Base-by-base conservation (phyloP, 129 eudicot genomes). In the Heracleum sosnowskyi region DNA sequence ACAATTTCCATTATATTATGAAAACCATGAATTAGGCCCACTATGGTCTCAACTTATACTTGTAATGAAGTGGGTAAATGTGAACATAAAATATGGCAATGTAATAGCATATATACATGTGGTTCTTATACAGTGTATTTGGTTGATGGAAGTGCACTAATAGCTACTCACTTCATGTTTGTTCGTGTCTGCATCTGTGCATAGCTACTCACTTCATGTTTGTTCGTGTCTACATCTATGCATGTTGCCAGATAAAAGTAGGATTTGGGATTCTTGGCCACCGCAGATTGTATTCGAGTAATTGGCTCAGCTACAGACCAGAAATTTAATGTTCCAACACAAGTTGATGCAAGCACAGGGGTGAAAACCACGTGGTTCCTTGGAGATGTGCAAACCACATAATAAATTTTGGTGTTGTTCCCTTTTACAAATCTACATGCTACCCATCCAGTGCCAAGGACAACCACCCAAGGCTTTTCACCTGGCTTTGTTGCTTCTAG, bases 311-410 rank as follows among this genome's bases (percentile, higher is more conserved):
- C 88, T 15, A 94, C 98, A 36, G 98, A 94, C 9, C 98, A 94
- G 53, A 94, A 91, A 47, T 94, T 97, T 71, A 94, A 88, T n/a
- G 98, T 94, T 51, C 98, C 98, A 73, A 94, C 98, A 85, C 97
- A 91, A 42, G 98, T 94, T 15, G 98, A 94, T 36, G 98, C 98
- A 42, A 94, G 87, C 85, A 94, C 78, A 80, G 98, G 97, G 45
- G 98, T 94, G 81, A 94, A 94, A 41, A 94, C 98, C 98, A 94
- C 91, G 77, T 94, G 98, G 81, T 94, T 94, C 82, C 98, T 88
- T 2, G 98, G 98, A 49, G 98, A 90, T 77, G 91, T 87, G 78
- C 97, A 94, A 72, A 94, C 98, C 80, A 91, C 82, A 68, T 94
- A 93, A 44, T 91, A 94, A 35, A 85, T 53, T 74, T 76, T 84